A percentile compares a stretch with the other conserved stretches of the same genome.
These are phyloP conservation scores for Barnettozyma populi DNA, from an alignment of 805 yeast species.

Conservation along the genomic window DNA sequence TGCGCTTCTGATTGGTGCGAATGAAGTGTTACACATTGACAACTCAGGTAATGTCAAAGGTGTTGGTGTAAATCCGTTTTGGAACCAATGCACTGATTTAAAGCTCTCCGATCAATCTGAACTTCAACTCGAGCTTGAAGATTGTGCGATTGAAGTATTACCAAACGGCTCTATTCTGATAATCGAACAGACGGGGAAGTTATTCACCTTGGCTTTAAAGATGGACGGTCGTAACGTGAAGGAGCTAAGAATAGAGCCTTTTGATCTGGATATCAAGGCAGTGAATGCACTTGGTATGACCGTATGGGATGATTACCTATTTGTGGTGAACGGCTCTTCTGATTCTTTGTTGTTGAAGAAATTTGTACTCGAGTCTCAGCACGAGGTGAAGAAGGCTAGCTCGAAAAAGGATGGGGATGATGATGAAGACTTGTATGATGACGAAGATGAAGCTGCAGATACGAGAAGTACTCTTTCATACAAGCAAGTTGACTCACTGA, in stretches of 20 bases:
- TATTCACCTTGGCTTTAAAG: constrained; percentile 25
- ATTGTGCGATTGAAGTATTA: constrained; percentile 35
- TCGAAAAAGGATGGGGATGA: constrained; percentile 45
- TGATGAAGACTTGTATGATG: constrained; percentile 23
- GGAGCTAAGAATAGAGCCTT: constrained; percentile 16
- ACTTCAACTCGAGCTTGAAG: constrained; percentile 51
- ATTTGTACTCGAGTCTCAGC: neutral
- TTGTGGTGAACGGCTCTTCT: constrained; percentile 57
- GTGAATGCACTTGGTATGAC: constrained; percentile 20
- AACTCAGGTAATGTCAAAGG: constrained; percentile 66
- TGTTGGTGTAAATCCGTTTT: constrained; percentile 54
- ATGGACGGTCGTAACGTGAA: constrained; percentile 35
- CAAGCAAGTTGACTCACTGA: constrained; percentile 44
- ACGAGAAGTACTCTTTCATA: constrained; percentile 32
- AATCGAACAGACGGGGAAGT: constrained; percentile 29
- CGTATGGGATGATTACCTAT: constrained; percentile 36
- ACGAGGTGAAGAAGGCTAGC: neutral
- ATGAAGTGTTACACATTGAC: constrained; percentile 74
- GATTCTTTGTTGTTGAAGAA: constrained; percentile 43
- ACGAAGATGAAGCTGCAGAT: constrained; percentile 26
- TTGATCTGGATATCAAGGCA: constrained; percentile 30
- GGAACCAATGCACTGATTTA: constrained; percentile 36
- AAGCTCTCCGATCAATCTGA: constrained; percentile 41
- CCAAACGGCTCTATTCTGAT: constrained; percentile 32
- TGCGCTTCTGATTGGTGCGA: constrained; percentile 61